Evolutionary conservation across 106 monocot genomes (phyloP), one percentile per base, ranked within the genome.

Genomic region (Alisma plantagoaquatica): DNA sequence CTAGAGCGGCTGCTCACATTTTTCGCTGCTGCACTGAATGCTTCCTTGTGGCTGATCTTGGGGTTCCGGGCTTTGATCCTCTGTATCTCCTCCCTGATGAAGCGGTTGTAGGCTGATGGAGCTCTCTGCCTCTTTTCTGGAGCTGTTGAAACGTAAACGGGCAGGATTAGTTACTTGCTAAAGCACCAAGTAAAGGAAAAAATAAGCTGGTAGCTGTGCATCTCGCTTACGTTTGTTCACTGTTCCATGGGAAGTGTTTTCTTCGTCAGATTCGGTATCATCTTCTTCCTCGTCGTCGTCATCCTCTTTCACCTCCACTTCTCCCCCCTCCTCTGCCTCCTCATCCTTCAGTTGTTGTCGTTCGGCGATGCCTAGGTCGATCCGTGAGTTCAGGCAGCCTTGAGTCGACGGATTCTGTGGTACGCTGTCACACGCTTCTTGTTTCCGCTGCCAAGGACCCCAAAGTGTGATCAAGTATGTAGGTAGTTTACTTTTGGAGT

Each of bases 81-180:
- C 35, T 75, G 60, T 22, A 86, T 86, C 69, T 86, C 85, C 41
- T 86, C 85, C 55, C 85, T 86, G 86, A 92, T 92, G 67, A 92
- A 92, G 33, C 59, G 77, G 30, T 92, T 92, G 52, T 92, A 92
- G 57, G 91, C 86, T 22, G 91, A 92, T 9, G 91, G 86, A 70
- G 83, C 86, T 21, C 91, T 64, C 29, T 92, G 91, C 41, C 81
- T 77, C 75, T 82, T 92, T 73, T 92, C 91, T 32, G 91, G 91
- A 68, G 91, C 91, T 92, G 82, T n/a, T n/a, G n/a, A 41, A 3
- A 38, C 35, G 35, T 14, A 38, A 14, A 38, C 35, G 14, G 35
- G 35, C 6, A n/a, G n/a, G n/a, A n/a, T n/a, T n/a, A 38, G 14
- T 38, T 38, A 7, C 35, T 6, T 38, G 9, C 14, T 14, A 38